Evolutionary conservation across 441 rosid genomes (phyloP), one percentile per base, ranked within the genome.

Genomic region (Syzygium syzygioides): DNA sequence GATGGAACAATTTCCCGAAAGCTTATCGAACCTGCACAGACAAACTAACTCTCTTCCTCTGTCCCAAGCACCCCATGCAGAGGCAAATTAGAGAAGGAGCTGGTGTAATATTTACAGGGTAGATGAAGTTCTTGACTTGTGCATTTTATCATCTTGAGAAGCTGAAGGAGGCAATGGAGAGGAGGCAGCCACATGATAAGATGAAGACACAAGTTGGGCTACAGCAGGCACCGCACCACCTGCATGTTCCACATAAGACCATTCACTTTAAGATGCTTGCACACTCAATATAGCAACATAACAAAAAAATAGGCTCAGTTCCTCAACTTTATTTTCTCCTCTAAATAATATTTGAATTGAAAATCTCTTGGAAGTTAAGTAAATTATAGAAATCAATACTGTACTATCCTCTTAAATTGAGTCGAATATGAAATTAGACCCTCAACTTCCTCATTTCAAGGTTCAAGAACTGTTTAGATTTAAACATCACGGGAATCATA

Each of bases 151-250:
- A 54, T 88, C 90, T n/a, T 54, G 87, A n/a, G 89, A 54, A 30
- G 85, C 52, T 37, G 87, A 26, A 62, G 90, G 87, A 85, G 90
- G 59, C 30, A 34, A 85, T 30, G 83, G 80, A 14, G 87, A 53
- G 54, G 94, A 93, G 26, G 93, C 91, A 53, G 95, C 94, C 30
- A 99, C 97, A 83, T 91, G 95, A 90, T 95, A 96, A 37, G 98
- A 95, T 54, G 99, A 96, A 48, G 99, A 95, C 30, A 94, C 95
- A 2, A 97, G 95, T 89, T 97, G 99, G 3, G 98, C 96, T 71
- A 96, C 71, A 7, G 98, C 98, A 1, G 98, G 99, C 85, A 96
- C 91, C 7, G 97, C 95, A 90, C 99, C 99, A 89, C 98, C 99
- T 97, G 92, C 86, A 88, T 37, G 53, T 19, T 6, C 20, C 34